A percentile compares a stretch with the other conserved stretches of the same genome.
phyloP scores from a whole-genome alignment of 352 stramenopile genomes.

The Globisporangium recalcitrans region DNA sequence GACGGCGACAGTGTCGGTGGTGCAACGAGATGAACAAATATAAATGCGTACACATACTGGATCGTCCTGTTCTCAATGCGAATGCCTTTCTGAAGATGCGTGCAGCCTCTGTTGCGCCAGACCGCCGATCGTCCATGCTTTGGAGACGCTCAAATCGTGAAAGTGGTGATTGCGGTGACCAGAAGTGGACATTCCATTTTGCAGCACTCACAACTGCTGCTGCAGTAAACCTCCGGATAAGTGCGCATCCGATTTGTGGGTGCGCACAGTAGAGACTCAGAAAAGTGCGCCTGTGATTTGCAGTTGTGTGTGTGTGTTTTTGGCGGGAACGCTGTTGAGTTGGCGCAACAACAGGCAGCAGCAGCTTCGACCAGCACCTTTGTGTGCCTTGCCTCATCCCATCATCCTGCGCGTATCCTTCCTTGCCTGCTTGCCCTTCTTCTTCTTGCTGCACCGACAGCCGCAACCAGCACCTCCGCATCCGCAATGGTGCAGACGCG shows the following conservation, averaged over 20 bases:
- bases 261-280: too few relatives aligned
- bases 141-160: too few relatives aligned
- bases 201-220: neutral
- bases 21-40: neutral
- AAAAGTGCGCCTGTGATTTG: too few relatives aligned
- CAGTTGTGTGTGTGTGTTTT: neutral
- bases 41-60: neutral
- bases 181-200: too few relatives aligned
- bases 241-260: neutral
- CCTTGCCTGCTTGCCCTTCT: neutral
- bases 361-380: neutral
- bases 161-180: too few relatives aligned
- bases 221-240: neutral
- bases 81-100: too few relatives aligned
- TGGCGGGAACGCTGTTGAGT: neutral
- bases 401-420: neutral
- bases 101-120: too few relatives aligned
- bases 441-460: too few relatives aligned
- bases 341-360: slow-evolving; percentile 1
- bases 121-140: too few relatives aligned
- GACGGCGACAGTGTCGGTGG: too few relatives aligned
- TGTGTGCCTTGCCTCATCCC: neutral
- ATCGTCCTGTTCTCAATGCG: too few relatives aligned
- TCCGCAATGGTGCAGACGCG: slow-evolving; percentile 14
- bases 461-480: neutral